Percentiles rank a stretch among this genome's conserved stretches.
Conservation (phyloP, 228 moss, liverwort and hornwort species). For the Sphagnum fallax region DNA sequence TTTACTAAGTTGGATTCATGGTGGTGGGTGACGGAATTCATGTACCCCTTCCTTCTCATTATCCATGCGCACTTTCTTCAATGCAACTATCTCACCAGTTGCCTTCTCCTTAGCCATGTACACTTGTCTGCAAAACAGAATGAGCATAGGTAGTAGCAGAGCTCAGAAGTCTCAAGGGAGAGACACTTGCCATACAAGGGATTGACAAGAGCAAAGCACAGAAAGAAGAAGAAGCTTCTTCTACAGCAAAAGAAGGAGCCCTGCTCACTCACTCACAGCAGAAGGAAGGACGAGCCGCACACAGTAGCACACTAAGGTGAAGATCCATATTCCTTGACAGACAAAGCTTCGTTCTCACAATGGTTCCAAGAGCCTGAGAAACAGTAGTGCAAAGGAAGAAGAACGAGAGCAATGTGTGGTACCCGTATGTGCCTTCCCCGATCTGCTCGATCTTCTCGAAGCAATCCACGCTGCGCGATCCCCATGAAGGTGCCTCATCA, state of each 20-base stretch:
- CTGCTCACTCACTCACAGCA: not conserved
- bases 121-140: slow-evolving; percentile 19
- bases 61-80: slow-evolving; percentile 41
- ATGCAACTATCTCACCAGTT: slow-evolving; percentile 36
- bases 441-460: slow-evolving; percentile 89
- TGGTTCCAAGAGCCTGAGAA: too few species aligned
- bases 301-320: not conserved
- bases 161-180: too few species aligned
- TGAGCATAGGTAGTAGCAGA: not conserved
- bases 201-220: too few species aligned
- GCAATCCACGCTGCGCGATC: slow-evolving; percentile 75
- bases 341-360: too few species aligned
- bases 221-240: too few species aligned
- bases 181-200: too few species aligned
- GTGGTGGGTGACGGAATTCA: not conserved
- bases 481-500: slow-evolving; percentile 75
- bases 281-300: not conserved
- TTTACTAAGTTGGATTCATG: too few species aligned
- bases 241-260: not conserved
- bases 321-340: too few species aligned
- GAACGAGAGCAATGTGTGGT: not conserved
- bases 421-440: slow-evolving; percentile 86
- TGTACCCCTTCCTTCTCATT: slow-evolving; percentile 38
- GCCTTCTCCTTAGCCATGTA: slow-evolving; percentile 43
- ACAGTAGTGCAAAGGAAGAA: not conserved